Conservation (phyloP, 495 filamentous ascomycete genomes). For the Chaetomium fimeti region DNA sequence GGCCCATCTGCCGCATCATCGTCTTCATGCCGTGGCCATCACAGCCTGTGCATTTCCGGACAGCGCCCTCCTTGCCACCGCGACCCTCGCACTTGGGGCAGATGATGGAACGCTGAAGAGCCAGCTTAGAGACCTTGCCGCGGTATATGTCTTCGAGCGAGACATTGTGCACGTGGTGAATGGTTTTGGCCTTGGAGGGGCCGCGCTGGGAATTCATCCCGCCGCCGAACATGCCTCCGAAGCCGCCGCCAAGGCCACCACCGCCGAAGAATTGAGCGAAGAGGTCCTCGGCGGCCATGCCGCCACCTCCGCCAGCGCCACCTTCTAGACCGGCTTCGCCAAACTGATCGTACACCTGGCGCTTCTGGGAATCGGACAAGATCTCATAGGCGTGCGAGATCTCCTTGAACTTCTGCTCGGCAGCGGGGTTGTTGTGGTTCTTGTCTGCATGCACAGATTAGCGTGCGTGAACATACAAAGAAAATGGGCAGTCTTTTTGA, state of each 20-base stretch:
- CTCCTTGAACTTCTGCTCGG: conserved; percentile 97
- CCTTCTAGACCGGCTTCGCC: conserved; percentile 93
- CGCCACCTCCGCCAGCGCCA: conserved; percentile 71
- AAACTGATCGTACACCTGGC: conserved; percentile 90
- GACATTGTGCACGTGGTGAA: conserved; percentile 97
- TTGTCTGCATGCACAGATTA: conserved; percentile 65
- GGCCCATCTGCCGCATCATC: conserved; percentile 99
- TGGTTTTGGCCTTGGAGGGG: conserved; percentile 91
- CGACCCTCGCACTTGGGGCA: conserved; percentile 93
- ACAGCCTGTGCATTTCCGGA: conserved; percentile 85
- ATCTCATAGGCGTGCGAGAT: conserved; percentile 92
- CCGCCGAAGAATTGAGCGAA: conserved; percentile 98
- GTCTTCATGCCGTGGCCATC: conserved; percentile 97
- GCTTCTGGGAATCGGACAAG: conserved; percentile 88
- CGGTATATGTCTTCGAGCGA: conserved; percentile 97
- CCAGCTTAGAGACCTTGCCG: conserved; percentile 95
- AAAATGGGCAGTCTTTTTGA: conserved; percentile 19
- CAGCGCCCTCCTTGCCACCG: conserved; percentile 95
- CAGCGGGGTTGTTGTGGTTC: conserved; percentile 88
- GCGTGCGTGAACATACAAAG: conserved; percentile 13
- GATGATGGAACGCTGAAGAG: conserved; percentile 95
- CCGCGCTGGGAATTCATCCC: conserved; percentile 71
- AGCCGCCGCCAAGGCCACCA: conserved; percentile 70
- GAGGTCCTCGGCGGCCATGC: conserved; percentile 95
- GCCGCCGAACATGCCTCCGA: conserved; percentile 81